Evolutionary conservation across 805 yeast species (phyloP).

Genomic region (Lipomyces japonicus): DNA sequence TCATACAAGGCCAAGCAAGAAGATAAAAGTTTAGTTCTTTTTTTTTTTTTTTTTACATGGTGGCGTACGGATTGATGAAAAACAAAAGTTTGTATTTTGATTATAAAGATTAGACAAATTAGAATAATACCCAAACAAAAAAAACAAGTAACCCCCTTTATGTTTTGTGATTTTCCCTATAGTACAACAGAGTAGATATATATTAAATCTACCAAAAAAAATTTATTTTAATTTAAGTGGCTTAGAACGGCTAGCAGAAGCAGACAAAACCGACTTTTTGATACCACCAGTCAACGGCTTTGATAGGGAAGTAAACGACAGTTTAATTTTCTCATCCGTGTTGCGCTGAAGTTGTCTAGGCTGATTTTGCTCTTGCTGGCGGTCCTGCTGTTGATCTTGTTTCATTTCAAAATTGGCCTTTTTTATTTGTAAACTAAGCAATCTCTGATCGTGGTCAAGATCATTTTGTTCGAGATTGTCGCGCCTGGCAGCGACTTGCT

Average conservation of each 20-base stretch:
- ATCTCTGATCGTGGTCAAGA: constrained; percentile 43
- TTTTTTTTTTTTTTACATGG: too few relatives aligned
- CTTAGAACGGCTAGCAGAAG: not conserved
- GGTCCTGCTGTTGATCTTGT: constrained; percentile 2
- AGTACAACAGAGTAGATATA: not conserved
- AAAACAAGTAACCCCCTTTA: not conserved
- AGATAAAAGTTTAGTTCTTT: not conserved
- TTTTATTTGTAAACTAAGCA: constrained; percentile 54
- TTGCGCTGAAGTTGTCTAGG: constrained; percentile 16
- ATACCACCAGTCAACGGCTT: too few relatives aligned
- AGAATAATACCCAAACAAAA: not conserved
- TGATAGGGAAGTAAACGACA: constrained; percentile 4
- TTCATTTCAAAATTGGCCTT: constrained; percentile 38
- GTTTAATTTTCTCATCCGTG: constrained; percentile 17
- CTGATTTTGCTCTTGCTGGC: not conserved
- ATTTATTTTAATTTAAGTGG: constrained; percentile 1
- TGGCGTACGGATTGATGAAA: not conserved
- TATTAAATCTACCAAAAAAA: not conserved
- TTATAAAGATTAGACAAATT: too few relatives aligned
- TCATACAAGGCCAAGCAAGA: constrained; percentile 9
- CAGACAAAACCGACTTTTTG: not conserved
- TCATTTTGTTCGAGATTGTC: constrained; percentile 44
- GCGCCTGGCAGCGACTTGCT: constrained; percentile 41
- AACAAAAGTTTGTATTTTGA: not conserved
- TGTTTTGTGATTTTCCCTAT: too few relatives aligned